A percentile compares a stretch with the other conserved stretches of the same genome.
Evolutionary conservation across 129 eudicot species (phyloP).

Genomic region (Dittrichia graveolens): DNA sequence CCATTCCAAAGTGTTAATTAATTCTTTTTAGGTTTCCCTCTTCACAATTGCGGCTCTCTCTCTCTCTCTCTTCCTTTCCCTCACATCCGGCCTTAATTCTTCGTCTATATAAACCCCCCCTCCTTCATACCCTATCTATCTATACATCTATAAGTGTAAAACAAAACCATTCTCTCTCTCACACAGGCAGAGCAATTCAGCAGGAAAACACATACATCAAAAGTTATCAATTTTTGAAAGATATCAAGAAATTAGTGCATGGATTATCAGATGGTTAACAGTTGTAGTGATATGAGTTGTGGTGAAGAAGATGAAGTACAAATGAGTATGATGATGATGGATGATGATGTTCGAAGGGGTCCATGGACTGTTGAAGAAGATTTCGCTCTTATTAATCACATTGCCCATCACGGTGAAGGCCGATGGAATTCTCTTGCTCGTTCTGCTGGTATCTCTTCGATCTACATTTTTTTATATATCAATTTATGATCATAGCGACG

Average conservation of each 20-base stretch:
- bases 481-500: not conserved
- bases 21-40: constrained; percentile 15
- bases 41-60: constrained; percentile 53
- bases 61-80: constrained; percentile 13
- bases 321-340: constrained; percentile 31
- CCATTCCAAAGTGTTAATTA: not conserved
- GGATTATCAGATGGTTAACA: not conserved
- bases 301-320: constrained; percentile 45
- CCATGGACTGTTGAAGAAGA: constrained; percentile 99
- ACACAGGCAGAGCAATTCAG: not conserved
- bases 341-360: constrained; percentile 71
- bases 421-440: constrained; percentile 93
- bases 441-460: constrained; percentile 59
- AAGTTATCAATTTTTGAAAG: not conserved
- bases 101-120: constrained; percentile 59
- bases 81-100: constrained; percentile 34
- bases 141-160: no score
- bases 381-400: constrained; percentile 71
- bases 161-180: constrained; percentile 32
- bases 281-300: constrained; percentile 18
- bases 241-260: not conserved
- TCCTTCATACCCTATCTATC: constrained; percentile 16
- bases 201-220: constrained; percentile 12
- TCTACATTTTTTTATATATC: not conserved
- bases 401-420: constrained; percentile 89